Evolutionary conservation across 2,329 filamentous ascomycete genomes (phyloP), one percentile per base, ranked within the genome.

Genomic region (Tolypocladium ovalisporum): DNA sequence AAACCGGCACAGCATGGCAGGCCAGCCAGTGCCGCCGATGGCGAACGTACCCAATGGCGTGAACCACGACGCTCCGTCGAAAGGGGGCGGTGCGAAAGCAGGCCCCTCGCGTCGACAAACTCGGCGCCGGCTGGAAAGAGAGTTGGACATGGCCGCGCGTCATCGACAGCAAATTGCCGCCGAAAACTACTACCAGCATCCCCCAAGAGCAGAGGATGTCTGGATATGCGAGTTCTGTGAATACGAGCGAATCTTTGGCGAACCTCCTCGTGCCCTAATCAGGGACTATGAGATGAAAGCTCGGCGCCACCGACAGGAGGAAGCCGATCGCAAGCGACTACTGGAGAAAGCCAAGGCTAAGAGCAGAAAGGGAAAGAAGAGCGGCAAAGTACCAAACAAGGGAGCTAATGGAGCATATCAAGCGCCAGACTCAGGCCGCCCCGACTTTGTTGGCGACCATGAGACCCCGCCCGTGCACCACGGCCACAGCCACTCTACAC

Each of bases 201-300:
- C 89, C 1, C 88, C 88, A 1, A 74, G 75, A 36, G 64, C 65
- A 1, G 87, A 90, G 62, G 89, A 96, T 60, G 82, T 91, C 54
- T 97, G 92, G 89, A 91, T 97, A 52, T 99, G 94, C 73, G 90
- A 97, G 67, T 97, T 97, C 70, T 99, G 94, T 76, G 94, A 99
- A 71, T 99, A 97, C 68, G 93, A 97, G 73, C 84, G 85, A 55
- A 97, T 99, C 54, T 97, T 96, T 69, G 93, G 93, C n/a, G 81
- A 81, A 55, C 89, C 89, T 2, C 94, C 94, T 0, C 81, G 84
- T 64, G 90, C 90, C 54, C 75, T 99, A 56, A 95, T 97, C 61
- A 84, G 89, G 44, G 85, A 91, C 61, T 99, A 97, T 68, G 94
- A 99, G 73, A 89, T 93, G 69, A 97, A 96, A 71, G 94, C 97